Evolutionary conservation across 2,329 filamentous ascomycete genomes (phyloP).

Genomic region (Curvularia verruculosa): DNA sequence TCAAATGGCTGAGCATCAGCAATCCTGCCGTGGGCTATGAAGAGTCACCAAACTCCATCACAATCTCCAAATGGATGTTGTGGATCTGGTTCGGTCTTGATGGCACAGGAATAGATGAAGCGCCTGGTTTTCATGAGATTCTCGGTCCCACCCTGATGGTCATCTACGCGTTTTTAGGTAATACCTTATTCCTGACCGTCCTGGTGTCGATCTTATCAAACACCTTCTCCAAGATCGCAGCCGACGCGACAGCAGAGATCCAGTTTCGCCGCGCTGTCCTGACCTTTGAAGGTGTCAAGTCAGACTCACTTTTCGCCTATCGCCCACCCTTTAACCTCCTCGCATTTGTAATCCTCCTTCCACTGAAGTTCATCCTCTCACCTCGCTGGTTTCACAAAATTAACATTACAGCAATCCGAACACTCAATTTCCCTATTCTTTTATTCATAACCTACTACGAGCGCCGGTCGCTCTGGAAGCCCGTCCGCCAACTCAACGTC

Average conservation of each 20-base stretch:
- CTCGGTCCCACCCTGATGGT: slow-evolving; percentile 81
- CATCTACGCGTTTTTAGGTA: slow-evolving; percentile 82
- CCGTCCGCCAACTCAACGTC: slow-evolving; percentile 36
- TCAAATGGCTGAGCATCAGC: slow-evolving; percentile 72
- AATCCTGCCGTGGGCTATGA: slow-evolving; percentile 39
- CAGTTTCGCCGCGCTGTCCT: slow-evolving; percentile 81
- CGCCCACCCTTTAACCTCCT: slow-evolving; percentile 83
- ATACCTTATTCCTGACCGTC: slow-evolving; percentile 87
- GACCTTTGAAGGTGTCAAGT: slow-evolving; percentile 85
- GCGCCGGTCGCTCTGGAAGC: slow-evolving; percentile 71
- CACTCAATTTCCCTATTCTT: slow-evolving; percentile 76
- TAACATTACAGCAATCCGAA: slow-evolving; percentile 76
- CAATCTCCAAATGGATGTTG: slow-evolving; percentile 88
- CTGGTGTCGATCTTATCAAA: slow-evolving; percentile 86
- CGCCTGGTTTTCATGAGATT: slow-evolving; percentile 76
- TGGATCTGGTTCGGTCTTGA: slow-evolving; percentile 93
- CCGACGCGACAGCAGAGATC: slow-evolving; percentile 80
- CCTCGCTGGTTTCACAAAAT: slow-evolving; percentile 90
- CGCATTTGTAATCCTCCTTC: slow-evolving; percentile 74
- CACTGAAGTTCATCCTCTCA: slow-evolving; percentile 77
- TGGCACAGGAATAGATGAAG: slow-evolving; percentile 63
- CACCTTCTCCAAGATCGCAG: slow-evolving; percentile 78
- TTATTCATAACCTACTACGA: slow-evolving; percentile 74
- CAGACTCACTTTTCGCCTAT: slow-evolving; percentile 82
- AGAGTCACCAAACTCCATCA: slow-evolving; percentile 62